phyloP scores from a whole-genome alignment of 768 basidiomycete genomes.

The Lactarius hengduanensis region DNA sequence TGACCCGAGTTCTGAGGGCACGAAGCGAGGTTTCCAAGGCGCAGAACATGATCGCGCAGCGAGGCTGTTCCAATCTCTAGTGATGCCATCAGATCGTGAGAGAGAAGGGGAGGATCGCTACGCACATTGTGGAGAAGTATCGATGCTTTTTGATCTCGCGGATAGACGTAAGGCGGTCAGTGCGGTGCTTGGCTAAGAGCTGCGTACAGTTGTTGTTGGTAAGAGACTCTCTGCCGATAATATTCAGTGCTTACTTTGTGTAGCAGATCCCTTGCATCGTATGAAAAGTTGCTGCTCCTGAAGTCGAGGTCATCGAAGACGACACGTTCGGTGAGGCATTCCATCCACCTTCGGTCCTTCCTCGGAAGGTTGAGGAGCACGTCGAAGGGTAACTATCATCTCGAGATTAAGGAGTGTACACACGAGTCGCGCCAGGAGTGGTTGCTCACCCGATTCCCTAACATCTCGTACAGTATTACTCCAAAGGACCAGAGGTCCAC shows the following conservation, averaged over 20 bases:
- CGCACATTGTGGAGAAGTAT: constrained; percentile 11
- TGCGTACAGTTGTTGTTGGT: not conserved
- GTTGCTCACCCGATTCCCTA: constrained; percentile 34
- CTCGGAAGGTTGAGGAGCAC: constrained; percentile 8
- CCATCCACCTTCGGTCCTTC: not conserved
- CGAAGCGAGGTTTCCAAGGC: not conserved
- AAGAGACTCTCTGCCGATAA: not conserved
- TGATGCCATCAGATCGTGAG: not conserved
- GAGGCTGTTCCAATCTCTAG: constrained; percentile 8
- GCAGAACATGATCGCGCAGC: not conserved
- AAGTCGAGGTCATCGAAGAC: not conserved
- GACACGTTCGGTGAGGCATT: not conserved
- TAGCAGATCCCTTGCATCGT: constrained; percentile 10
- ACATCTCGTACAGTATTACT: constrained; percentile 88
- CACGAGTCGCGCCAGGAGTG: no score
- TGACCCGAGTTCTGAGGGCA: not conserved
- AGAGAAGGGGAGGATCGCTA: not conserved
- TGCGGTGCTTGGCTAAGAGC: constrained; percentile 6
- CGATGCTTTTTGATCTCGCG: constrained; percentile 9
- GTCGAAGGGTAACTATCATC: constrained; percentile 6
- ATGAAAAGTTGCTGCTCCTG: not conserved
- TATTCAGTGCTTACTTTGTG: not conserved
- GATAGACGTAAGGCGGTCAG: constrained; percentile 7
- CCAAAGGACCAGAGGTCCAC: constrained; percentile 99
- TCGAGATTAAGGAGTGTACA: not conserved